These are phyloP conservation scores for Rhizopogon sp. DNA, from an alignment of 768 basidiomycete species.

Conservation along the genomic window DNA sequence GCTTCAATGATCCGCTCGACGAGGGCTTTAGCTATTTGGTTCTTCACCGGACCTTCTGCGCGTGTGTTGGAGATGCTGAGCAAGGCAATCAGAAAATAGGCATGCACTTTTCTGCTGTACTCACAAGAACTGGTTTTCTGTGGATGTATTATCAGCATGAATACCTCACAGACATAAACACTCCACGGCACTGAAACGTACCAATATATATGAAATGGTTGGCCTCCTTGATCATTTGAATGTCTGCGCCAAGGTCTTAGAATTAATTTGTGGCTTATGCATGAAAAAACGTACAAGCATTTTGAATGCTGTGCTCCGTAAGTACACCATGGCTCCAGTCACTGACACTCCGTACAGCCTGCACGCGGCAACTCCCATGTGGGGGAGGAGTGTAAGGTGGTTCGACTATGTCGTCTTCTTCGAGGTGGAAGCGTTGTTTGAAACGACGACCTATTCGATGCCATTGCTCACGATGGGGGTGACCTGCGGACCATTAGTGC, in stretches of 20 bases:
- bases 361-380: slow-evolving; percentile 59
- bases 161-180: slow-evolving; percentile 1
- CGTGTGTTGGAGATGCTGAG: slow-evolving; percentile 73
- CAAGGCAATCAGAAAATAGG: slow-evolving; percentile 4
- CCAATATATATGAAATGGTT: slow-evolving; percentile 92
- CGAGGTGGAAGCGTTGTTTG: slow-evolving; percentile 59
- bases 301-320: slow-evolving; percentile 88
- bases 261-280: not conserved
- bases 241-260: slow-evolving; percentile 38
- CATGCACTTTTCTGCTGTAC: slow-evolving; percentile 19
- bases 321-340: slow-evolving; percentile 96
- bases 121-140: slow-evolving; percentile 86
- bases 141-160: slow-evolving; percentile 2
- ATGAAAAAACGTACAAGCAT: slow-evolving; percentile 66
- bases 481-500: slow-evolving; percentile 29
- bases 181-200: slow-evolving; percentile 29
- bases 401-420: slow-evolving; percentile 34
- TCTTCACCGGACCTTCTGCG: slow-evolving; percentile 63
- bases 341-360: slow-evolving; percentile 79
- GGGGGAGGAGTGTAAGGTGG: slow-evolving; percentile 37
- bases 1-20: slow-evolving; percentile 85
- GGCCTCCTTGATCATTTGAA: slow-evolving; percentile 75
- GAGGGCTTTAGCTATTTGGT: slow-evolving; percentile 79
- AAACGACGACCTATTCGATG: slow-evolving; percentile 52
- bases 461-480: slow-evolving; percentile 68